These are phyloP conservation scores for Micractinium conductrix DNA, from an alignment of 139 green algal species.

Conservation along the genomic window DNA sequence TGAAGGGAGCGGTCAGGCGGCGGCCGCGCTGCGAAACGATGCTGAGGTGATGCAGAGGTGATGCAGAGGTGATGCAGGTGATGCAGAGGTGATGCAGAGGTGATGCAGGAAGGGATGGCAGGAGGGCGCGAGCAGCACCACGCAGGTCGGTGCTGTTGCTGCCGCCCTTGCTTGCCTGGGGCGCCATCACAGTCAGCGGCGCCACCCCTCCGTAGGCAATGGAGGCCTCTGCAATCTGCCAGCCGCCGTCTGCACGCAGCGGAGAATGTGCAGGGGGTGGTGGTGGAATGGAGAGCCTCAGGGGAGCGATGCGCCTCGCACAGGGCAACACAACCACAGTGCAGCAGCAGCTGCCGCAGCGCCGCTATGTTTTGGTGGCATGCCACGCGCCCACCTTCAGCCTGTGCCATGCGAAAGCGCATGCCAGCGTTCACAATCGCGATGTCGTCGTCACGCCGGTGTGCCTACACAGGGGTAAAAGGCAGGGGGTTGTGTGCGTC, in stretches of 20 bases:
- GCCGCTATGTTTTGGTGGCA: no score
- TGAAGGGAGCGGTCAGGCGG: neutral
- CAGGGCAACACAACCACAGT: no score
- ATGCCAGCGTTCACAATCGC: slow-evolving; percentile 96
- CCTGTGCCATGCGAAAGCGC: slow-evolving; percentile 58
- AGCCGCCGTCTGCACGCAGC: slow-evolving; percentile 41
- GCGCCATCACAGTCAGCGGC: slow-evolving; percentile 73
- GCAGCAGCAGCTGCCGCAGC: no score
- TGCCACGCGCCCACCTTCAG: neutral
- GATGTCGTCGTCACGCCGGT: slow-evolving; percentile 96
- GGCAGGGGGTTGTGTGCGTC: no score
- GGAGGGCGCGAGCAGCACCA: no score
- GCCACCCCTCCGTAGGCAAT: slow-evolving; percentile 92
- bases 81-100: neutral
- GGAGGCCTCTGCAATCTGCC: slow-evolving; percentile 66
- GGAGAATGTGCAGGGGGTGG: neutral
- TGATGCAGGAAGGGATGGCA: no score
- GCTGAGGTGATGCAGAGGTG: neutral
- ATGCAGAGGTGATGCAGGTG: neutral
- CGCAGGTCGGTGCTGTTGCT: no score
- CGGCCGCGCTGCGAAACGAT: no score
- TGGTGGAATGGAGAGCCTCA: neutral
- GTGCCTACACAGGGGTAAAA: slow-evolving; percentile 73
- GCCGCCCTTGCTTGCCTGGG: slow-evolving; percentile 21
- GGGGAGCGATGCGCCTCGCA: no score